These are phyloP conservation scores for Puccinia polysora DNA, from an alignment of 1,284 basidiomycete genomes.

Conservation along the genomic window DNA sequence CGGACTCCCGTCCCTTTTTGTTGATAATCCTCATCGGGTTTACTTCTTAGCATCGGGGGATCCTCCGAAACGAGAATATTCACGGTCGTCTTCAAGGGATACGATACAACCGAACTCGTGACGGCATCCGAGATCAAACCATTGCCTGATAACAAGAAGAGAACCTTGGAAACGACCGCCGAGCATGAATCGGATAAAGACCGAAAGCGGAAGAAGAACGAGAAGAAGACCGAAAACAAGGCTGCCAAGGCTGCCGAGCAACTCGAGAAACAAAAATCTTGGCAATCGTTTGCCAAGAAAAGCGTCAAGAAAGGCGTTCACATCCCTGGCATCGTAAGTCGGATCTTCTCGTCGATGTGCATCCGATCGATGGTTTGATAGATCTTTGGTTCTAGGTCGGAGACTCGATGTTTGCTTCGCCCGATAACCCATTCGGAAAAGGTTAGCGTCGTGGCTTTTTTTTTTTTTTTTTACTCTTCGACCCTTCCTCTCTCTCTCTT, in stretches of 20 bases:
- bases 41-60: constrained; percentile 65
- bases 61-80: constrained; percentile 78
- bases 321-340: constrained; percentile 68
- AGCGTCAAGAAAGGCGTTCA: constrained; percentile 89
- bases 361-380: constrained; percentile 26
- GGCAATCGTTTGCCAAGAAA: constrained; percentile 98
- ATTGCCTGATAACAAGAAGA: constrained; percentile 48
- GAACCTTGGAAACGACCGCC: constrained; percentile 43
- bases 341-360: not conserved
- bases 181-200: constrained; percentile 47
- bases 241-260: constrained; percentile 87
- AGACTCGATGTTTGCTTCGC: constrained; percentile 78
- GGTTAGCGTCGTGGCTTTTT: constrained; percentile 56
- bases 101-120: constrained; percentile 88
- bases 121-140: constrained; percentile 58
- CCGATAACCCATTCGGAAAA: constrained; percentile 83
- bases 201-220: constrained; percentile 85
- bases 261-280: constrained; percentile 77
- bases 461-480: constrained; percentile 17
- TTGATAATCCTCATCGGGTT: constrained; percentile 49
- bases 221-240: constrained; percentile 83
- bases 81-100: constrained; percentile 90
- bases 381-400: constrained; percentile 22
- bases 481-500: too few relatives aligned
- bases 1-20: constrained; percentile 49